These are phyloP conservation scores for Corynespora cassiicola DNA, from an alignment of 2,329 filamentous ascomycete species.

Conservation along the genomic window DNA sequence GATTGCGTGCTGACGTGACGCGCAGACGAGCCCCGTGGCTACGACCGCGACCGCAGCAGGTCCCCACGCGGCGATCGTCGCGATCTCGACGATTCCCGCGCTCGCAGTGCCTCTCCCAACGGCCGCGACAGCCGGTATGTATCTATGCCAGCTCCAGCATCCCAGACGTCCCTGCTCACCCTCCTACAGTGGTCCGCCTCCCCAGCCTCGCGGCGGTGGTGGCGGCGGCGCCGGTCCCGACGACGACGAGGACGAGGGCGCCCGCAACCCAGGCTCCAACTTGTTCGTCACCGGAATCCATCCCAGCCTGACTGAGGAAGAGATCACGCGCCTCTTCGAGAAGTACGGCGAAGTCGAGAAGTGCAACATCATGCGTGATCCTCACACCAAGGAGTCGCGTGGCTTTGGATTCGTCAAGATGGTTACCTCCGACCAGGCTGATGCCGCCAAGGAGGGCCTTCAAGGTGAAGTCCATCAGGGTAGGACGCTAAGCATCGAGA, in stretches of 20 bases:
- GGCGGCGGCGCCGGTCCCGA: no score
- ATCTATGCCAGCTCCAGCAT: no score
- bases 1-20: constrained; percentile 28
- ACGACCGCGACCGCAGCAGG: constrained; percentile 70
- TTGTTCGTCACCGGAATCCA: constrained; percentile 99
- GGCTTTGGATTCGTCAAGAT: constrained; percentile 99
- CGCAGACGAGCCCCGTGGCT: constrained; percentile 64
- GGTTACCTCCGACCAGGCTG: constrained; percentile 91
- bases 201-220: constrained; percentile 54
- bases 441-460: constrained; percentile 94
- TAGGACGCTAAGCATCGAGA: constrained; percentile 96
- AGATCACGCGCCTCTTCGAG: constrained; percentile 94
- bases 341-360: constrained; percentile 99
- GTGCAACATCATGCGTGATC: constrained; percentile 99
- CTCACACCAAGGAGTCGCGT: constrained; percentile 97
- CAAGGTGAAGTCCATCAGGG: constrained; percentile 96
- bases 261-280: constrained; percentile 93
- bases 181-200: constrained; percentile 55
- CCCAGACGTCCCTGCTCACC: no score
- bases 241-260: constrained; percentile 80
- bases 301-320: constrained; percentile 85
- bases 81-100: constrained; percentile 61
- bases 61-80: constrained; percentile 64
- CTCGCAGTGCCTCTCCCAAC: constrained; percentile 70
- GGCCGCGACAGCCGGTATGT: constrained; percentile 56